phyloP scores from a whole-genome alignment of 1,139 yeast genomes.

The Pichia sp. region DNA sequence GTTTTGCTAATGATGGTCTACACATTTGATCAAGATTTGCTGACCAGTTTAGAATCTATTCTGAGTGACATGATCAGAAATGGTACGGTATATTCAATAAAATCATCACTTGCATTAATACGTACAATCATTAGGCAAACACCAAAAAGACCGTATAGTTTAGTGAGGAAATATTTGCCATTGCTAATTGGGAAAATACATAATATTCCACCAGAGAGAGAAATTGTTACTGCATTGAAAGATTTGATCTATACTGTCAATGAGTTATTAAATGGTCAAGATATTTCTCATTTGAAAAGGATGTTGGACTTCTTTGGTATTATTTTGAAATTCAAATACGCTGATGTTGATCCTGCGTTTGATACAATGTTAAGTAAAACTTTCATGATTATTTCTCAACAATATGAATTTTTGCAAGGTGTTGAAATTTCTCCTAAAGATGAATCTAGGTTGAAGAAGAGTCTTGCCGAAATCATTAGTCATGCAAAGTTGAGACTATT shows the following conservation, averaged over 20 bases:
- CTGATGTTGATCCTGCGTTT: background rate
- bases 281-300: constrained; percentile 15
- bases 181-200: constrained; percentile 20
- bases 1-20: constrained; percentile 29
- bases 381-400: constrained; percentile 5
- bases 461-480: constrained; percentile 6
- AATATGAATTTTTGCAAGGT: constrained; percentile 15
- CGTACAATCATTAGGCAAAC: constrained; percentile 12
- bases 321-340: constrained; percentile 8
- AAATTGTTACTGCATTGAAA: constrained; percentile 4
- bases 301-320: constrained; percentile 16
- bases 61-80: constrained; percentile 22
- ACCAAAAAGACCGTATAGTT: constrained; percentile 22
- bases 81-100: constrained; percentile 11
- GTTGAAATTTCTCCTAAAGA: constrained; percentile 11
- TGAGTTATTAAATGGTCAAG: constrained; percentile 15
- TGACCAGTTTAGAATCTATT: constrained; percentile 23
- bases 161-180: constrained; percentile 21
- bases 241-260: constrained; percentile 10
- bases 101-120: constrained; percentile 15
- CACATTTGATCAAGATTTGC: constrained; percentile 29
- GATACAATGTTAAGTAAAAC: background rate
- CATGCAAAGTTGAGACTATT: constrained; percentile 7
- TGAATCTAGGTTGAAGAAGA: constrained; percentile 6
- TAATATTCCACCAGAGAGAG: constrained; percentile 8